phyloP scores from a whole-genome alignment of 257 asterid genomes.

The Petunia secreta region DNA sequence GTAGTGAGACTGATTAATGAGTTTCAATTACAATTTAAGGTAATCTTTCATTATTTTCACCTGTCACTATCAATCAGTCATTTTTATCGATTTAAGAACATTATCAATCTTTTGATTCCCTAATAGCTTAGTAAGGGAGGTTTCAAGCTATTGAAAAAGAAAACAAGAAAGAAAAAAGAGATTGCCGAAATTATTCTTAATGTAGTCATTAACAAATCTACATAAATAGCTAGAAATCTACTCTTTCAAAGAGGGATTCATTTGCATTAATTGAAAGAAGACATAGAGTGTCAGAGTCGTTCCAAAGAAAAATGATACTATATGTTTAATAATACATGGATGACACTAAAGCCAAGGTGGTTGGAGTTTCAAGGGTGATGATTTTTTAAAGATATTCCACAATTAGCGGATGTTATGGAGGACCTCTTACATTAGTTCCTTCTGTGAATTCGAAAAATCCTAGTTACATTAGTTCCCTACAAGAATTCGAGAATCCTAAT shows the following conservation, averaged over 20 bases:
- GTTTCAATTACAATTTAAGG: too few species aligned
- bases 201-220: conserved; percentile 6
- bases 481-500: background rate
- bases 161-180: background rate
- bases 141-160: background rate
- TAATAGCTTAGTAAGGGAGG: too few species aligned
- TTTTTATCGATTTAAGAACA: too few species aligned
- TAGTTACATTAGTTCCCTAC: background rate
- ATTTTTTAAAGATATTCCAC: conserved; percentile 3
- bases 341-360: conserved; percentile 11
- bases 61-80: too few species aligned
- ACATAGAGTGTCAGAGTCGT: background rate
- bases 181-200: background rate
- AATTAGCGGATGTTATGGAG: conserved; percentile 24
- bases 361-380: background rate
- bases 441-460: background rate
- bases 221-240: background rate
- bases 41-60: too few species aligned
- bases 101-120: too few species aligned
- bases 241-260: background rate
- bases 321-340: background rate
- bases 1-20: too few species aligned
- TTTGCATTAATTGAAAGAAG: background rate
- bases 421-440: conserved; percentile 18
- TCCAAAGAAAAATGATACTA: conserved; percentile 20